These are phyloP conservation scores for Suhomyces faveliae DNA, from an alignment of 805 yeast species.

Conservation along the genomic window DNA sequence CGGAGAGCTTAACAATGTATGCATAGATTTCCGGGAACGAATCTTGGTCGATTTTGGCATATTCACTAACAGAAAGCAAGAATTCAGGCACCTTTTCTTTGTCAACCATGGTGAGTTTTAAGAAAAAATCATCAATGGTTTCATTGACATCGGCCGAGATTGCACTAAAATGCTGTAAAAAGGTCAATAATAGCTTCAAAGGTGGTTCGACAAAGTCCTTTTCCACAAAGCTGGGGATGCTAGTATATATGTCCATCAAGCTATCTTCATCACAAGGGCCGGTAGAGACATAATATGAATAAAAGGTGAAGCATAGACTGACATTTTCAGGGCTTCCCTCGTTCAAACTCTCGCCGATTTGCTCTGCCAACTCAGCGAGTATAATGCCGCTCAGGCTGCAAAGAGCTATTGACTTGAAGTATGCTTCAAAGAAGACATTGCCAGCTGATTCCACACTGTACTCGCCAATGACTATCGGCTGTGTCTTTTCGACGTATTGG, in stretches of 20 bases:
- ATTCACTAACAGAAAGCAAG: slow-evolving; percentile 1
- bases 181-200: slow-evolving; percentile 10
- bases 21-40: slow-evolving; percentile 24
- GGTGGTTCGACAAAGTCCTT: slow-evolving; percentile 27
- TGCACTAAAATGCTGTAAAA: slow-evolving; percentile 10
- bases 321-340: not conserved
- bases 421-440: slow-evolving; percentile 10
- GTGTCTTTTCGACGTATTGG: not conserved
- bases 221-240: slow-evolving; percentile 25
- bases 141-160: slow-evolving; percentile 23
- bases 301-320: not conserved
- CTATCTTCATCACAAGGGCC: not conserved
- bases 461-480: not conserved
- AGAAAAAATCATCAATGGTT: slow-evolving; percentile 32
- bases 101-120: slow-evolving; percentile 25
- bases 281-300: not conserved
- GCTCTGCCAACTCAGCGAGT: not conserved
- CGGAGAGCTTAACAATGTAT: slow-evolving; percentile 31
- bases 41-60: slow-evolving; percentile 11
- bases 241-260: not conserved
- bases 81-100: slow-evolving; percentile 12
- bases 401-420: slow-evolving; percentile 4
- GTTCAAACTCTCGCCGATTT: not conserved
- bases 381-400: not conserved
- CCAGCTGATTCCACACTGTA: slow-evolving; percentile 10